Percentiles rank a stretch among this genome's conserved stretches.
These are phyloP conservation scores for Kwoniella dejecticola DNA, from an alignment of 768 basidiomycete species.

Conservation along the genomic window DNA sequence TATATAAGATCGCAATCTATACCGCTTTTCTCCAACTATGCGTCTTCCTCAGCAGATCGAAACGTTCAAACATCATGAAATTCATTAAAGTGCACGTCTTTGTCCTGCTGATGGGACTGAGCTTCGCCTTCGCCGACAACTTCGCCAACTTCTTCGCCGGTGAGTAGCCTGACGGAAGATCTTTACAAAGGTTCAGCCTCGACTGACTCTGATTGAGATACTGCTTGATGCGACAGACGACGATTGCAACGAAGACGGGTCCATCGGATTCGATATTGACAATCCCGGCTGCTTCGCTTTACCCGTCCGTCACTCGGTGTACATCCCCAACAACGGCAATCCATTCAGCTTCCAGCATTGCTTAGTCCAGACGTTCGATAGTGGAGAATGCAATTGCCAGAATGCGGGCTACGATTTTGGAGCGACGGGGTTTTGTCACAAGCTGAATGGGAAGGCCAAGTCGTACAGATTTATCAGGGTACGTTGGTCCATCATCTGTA, in stretches of 20 bases:
- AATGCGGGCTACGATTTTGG: slow-evolving; percentile 4
- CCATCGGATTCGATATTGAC: slow-evolving; percentile 18
- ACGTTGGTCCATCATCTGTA: not conserved
- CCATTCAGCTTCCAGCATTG: slow-evolving; percentile 12
- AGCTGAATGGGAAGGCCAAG: slow-evolving; percentile 4
- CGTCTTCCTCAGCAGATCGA: too few relatives aligned
- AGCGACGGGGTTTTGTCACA: slow-evolving; percentile 10
- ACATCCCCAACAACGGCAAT: slow-evolving; percentile 17
- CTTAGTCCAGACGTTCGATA: slow-evolving; percentile 6
- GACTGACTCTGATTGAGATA: too few relatives aligned
- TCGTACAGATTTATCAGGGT: slow-evolving; percentile 11
- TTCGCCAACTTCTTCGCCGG: slow-evolving; percentile 30
- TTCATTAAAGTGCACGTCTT: slow-evolving; percentile 1
- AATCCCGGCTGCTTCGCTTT: slow-evolving; percentile 14
- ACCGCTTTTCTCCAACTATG: too few relatives aligned
- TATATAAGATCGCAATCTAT: too few relatives aligned
- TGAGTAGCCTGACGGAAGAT: slow-evolving; percentile 8
- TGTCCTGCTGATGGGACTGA: slow-evolving; percentile 2
- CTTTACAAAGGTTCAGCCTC: not conserved
- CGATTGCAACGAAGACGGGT: slow-evolving; percentile 19
- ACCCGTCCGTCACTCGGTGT: slow-evolving; percentile 7
- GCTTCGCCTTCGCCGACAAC: slow-evolving; percentile 16
- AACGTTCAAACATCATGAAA: slow-evolving; percentile 14
- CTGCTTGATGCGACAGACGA: slow-evolving; percentile 2
- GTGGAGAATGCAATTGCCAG: slow-evolving; percentile 6